A percentile compares a stretch with the other conserved stretches of the same genome.
phyloP scores from a whole-genome alignment of 2,329 filamentous ascomycete genomes.

The Fusarium torulosum region DNA sequence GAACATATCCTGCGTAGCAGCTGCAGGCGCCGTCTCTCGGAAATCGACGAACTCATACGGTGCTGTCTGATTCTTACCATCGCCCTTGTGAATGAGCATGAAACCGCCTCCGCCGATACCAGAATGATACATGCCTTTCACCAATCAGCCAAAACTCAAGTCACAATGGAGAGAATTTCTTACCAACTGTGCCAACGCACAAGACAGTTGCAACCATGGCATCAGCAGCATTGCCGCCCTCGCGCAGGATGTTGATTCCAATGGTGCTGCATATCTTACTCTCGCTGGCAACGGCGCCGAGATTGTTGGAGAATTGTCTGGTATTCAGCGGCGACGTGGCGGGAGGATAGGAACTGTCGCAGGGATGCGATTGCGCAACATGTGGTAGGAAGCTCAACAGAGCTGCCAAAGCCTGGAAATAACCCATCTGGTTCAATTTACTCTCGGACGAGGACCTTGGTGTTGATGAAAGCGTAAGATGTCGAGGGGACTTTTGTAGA shows the following conservation, averaged over 20 bases:
- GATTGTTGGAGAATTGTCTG: slow-evolving; percentile 37
- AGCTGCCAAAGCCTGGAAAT: slow-evolving; percentile 3
- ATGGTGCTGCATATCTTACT: slow-evolving; percentile 69
- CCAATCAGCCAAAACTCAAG: rapidly evolving
- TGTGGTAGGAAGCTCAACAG: slow-evolving; percentile 22
- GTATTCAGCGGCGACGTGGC: slow-evolving; percentile 11
- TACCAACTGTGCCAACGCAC: slow-evolving; percentile 70
- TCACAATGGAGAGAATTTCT: rapidly evolving
- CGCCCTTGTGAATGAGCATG: slow-evolving; percentile 74
- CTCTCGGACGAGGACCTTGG: neutral
- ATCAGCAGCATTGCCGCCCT: slow-evolving; percentile 76
- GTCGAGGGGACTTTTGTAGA: neutral
- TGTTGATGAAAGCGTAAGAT: neutral
- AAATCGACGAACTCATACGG: slow-evolving; percentile 86
- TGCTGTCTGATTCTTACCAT: slow-evolving; percentile 59
- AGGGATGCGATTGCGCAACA: slow-evolving; percentile 12
- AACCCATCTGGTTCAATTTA: slow-evolving; percentile 6
- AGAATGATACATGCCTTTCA: slow-evolving; percentile 69
- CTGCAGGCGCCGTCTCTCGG: slow-evolving; percentile 84
- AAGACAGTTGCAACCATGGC: slow-evolving; percentile 73
- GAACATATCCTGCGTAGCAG: slow-evolving; percentile 85
- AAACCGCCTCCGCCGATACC: slow-evolving; percentile 86
- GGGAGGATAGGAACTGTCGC: slow-evolving; percentile 25
- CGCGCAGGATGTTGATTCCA: slow-evolving; percentile 67
- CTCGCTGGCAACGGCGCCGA: slow-evolving; percentile 73